Percentiles rank a stretch among this genome's conserved stretches.
Conservation (phyloP, 257 asterid species). For the Forsythia suspensa region DNA sequence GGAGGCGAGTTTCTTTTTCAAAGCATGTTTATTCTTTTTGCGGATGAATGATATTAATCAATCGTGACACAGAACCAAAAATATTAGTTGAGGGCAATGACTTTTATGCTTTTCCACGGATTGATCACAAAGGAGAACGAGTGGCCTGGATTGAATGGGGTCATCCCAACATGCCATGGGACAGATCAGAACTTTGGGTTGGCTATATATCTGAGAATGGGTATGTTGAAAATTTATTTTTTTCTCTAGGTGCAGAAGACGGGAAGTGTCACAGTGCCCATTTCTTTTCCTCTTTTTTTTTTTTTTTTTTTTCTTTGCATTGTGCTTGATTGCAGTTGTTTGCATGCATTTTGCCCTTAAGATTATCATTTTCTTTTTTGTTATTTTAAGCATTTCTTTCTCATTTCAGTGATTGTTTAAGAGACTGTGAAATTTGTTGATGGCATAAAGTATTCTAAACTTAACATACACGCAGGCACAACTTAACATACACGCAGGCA, state of each 20-base stretch:
- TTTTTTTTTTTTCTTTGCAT: not conserved
- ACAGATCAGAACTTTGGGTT: constrained; percentile 96
- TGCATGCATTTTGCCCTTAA: not conserved
- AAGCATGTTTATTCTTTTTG: not conserved
- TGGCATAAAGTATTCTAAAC: not conserved
- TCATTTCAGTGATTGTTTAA: not conserved
- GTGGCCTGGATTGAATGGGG: constrained; percentile 96
- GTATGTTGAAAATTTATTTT: constrained; percentile 35
- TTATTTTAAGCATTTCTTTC: not conserved
- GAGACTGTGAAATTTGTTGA: not conserved
- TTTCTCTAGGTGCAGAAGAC: not conserved
- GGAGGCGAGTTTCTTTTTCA: not conserved
- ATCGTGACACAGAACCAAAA: constrained; percentile 64
- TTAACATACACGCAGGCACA: not conserved
- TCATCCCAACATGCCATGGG: constrained; percentile 99
- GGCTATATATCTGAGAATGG: constrained; percentile 85
- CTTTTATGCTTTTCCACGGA: constrained; percentile 93
- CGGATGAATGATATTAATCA: constrained; percentile 4
- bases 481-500: not conserved
- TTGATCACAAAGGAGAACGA: constrained; percentile 79
- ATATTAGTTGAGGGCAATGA: constrained; percentile 68
- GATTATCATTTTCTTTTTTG: not conserved
- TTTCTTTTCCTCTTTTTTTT: not conserved
- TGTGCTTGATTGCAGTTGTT: constrained; percentile 5
- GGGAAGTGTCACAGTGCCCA: not conserved